Base-by-base conservation (phyloP, 805 yeast species). In the Torulaspora microellipsoides region DNA sequence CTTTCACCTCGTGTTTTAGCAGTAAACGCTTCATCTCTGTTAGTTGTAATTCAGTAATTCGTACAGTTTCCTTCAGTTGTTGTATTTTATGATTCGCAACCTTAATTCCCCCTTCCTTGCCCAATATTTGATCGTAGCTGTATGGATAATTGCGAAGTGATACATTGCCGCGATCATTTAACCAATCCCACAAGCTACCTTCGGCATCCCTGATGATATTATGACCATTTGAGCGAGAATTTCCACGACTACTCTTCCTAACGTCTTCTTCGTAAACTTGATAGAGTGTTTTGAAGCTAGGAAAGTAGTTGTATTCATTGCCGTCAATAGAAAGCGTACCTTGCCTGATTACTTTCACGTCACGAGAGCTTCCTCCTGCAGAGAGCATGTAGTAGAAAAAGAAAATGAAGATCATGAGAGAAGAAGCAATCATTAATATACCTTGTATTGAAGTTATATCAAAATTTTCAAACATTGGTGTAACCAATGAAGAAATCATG, bases 131-230 rank as follows among this genome's bases (percentile, higher is more conserved):
- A 13, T 34, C 27, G 5, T 28, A 31, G 6, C 28, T n/a, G 9
- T 34, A 15, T 12, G 17, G 27, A 15, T 38, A 30, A 2, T 35
- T 23, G 17, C 36, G 49, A 31, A 35, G 30, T 20, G 42, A 38
- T 15, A 41, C 38, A 30, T 55, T 54, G 9, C 67, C 64, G 30
- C 77, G 69, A 46, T 67, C 69, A 34, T 71, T 72, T 34, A 85
- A 70, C 95, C 95, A 85, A 36, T 77, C 73, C 93, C 93, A 85
- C 34, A 85, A 57, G 17, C 73, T 72, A 13, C 73, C 69, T 61
- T 85, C 89, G 46, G 79, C 76, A 43, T 70, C 68, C 46, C 67
- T 53, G 14, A 63, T 53, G 48, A 65, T 45, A 47, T 66, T 51
- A 10, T 43, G 37, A 40, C 31, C 49, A 43, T 36, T 53, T 6